Evolutionary conservation across 108 stramenopile species (phyloP).

Genomic region (Skeletonema potamos): DNA sequence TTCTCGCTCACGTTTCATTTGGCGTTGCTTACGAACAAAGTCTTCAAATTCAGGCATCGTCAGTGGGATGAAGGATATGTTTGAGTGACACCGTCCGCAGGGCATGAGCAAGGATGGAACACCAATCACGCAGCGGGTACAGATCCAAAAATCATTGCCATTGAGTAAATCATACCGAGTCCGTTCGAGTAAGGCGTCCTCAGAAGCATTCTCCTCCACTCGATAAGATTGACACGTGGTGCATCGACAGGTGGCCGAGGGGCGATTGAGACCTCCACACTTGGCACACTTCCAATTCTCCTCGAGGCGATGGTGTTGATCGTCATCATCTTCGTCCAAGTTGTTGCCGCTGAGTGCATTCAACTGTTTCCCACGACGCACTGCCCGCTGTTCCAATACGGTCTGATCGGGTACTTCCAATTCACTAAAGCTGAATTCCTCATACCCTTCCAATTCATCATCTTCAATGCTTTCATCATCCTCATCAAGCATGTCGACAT

Average conservation of each 20-base stretch:
- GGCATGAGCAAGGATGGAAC: conserved; percentile 23
- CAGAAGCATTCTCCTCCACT: neutral
- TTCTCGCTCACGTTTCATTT: conserved; percentile 1
- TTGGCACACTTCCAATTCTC: conserved; percentile 8
- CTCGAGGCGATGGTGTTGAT: neutral
- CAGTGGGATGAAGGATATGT: conserved; percentile 28
- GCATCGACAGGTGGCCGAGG: conserved; percentile 2
- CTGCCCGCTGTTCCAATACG: neutral
- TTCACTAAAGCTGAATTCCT: neutral
- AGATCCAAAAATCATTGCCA: conserved; percentile 42
- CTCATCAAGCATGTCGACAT: neutral
- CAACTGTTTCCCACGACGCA: neutral
- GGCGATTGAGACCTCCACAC: conserved; percentile 7
- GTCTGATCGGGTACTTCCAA: neutral
- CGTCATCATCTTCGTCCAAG: neutral
- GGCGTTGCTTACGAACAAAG: conserved; percentile 22
- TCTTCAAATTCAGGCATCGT: conserved; percentile 30
- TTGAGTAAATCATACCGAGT: conserved; percentile 31
- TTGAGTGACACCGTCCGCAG: conserved; percentile 16
- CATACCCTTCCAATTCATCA: neutral
- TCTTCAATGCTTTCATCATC: neutral
- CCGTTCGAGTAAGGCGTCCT: conserved; percentile 18
- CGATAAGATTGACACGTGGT: conserved; percentile 1
- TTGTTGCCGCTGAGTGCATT: neutral
- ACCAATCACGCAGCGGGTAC: conserved; percentile 21